Evolutionary conservation across 176 grass and related monocot species (phyloP).

Genomic region (Thalia dealbata): DNA sequence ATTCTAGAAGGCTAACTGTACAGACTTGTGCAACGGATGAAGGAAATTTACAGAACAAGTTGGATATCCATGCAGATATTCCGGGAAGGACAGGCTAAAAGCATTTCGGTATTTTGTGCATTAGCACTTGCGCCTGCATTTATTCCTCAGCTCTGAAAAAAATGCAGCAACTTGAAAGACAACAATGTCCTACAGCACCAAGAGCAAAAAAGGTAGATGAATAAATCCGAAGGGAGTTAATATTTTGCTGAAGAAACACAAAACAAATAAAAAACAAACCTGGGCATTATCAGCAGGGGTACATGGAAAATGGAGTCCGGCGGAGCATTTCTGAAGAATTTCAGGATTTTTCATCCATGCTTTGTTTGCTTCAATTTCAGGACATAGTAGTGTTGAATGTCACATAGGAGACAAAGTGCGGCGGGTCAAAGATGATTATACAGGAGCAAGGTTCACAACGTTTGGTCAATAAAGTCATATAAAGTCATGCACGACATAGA

Average conservation of each 20-base stretch:
- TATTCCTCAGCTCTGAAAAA: constrained; percentile 61
- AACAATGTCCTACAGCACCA: constrained; percentile 47
- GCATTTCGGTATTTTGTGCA: not conserved
- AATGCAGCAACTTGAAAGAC: constrained; percentile 44
- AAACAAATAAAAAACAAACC: constrained; percentile 24
- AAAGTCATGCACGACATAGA: too few relatives aligned
- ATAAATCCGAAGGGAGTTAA: constrained; percentile 8
- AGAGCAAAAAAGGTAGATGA: not conserved
- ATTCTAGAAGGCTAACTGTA: not conserved
- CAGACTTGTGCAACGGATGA: not conserved
- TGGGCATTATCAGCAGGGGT: constrained; percentile 44
- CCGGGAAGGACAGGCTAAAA: too few relatives aligned
- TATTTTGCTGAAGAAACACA: not conserved
- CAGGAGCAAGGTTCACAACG: too few relatives aligned
- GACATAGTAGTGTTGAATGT: too few relatives aligned
- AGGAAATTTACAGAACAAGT: not conserved
- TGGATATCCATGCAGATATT: too few relatives aligned
- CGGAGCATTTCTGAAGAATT: constrained; percentile 76
- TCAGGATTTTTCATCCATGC: constrained; percentile 95
- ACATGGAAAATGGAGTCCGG: constrained; percentile 62
- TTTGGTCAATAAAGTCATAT: too few relatives aligned
- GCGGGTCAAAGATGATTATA: too few relatives aligned
- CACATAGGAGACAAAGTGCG: too few relatives aligned
- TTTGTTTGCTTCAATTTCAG: constrained; percentile 86
- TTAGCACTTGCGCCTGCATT: not conserved